phyloP scores from a whole-genome alignment of 495 filamentous ascomycete genomes.

The Neurospora tetrasperma region DNA sequence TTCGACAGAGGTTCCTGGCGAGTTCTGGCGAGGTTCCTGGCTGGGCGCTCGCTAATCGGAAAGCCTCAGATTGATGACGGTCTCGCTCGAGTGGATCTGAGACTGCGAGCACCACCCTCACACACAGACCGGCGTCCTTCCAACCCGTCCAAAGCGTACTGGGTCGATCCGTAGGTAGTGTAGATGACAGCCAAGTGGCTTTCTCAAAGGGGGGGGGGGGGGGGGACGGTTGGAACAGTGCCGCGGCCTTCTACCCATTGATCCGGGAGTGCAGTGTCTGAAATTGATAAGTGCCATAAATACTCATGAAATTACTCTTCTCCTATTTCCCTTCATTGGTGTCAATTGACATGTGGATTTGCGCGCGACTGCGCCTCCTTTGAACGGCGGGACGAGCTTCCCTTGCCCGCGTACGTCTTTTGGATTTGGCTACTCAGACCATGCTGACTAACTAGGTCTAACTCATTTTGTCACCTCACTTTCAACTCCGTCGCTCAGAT shows the following conservation, averaged over 20 bases:
- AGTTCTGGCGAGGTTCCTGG: neutral
- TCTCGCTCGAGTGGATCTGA: neutral
- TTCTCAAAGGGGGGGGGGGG: neutral
- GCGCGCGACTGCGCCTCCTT: neutral
- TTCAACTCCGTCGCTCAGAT: neutral
- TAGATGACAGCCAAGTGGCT: neutral
- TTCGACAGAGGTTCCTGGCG: slow-evolving; percentile 1
- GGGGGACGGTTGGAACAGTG: neutral
- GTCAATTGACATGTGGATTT: neutral
- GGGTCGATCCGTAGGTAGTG: neutral
- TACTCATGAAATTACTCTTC: neutral
- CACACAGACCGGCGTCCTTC: neutral
- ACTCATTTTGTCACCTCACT: neutral
- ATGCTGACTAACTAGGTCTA: neutral
- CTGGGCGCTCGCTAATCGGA: slow-evolving; percentile 1
- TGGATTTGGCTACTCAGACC: neutral
- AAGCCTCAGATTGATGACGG: slow-evolving; percentile 1
- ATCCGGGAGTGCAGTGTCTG: neutral
- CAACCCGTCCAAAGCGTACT: neutral
- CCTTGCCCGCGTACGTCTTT: neutral
- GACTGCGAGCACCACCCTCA: neutral
- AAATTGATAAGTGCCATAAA: neutral
- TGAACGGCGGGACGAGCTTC: neutral
- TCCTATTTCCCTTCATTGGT: slow-evolving; percentile 1
- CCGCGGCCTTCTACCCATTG: neutral